Percentiles rank a stretch among this genome's conserved stretches.
Evolutionary conservation across 1,139 yeast species (phyloP).

Genomic region (Debaryomyces sp.): DNA sequence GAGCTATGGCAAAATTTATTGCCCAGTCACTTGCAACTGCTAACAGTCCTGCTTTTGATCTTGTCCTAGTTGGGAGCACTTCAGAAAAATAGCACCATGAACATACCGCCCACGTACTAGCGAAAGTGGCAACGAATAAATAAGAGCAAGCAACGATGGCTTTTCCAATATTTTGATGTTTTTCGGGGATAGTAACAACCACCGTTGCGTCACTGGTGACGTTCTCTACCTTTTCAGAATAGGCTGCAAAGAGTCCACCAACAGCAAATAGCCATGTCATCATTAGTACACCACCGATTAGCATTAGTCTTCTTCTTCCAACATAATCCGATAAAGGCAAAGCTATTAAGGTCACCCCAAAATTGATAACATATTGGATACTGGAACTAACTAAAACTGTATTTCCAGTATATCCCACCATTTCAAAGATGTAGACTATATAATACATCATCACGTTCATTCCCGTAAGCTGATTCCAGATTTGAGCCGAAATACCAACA

Average conservation of each 20-base stretch:
- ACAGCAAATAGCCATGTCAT: constrained; percentile 47
- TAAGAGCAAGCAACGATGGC: constrained; percentile 56
- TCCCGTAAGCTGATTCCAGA: constrained; percentile 42
- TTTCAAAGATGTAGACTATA: constrained; percentile 34
- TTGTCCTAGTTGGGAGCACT: constrained; percentile 50
- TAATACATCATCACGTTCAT: constrained; percentile 43
- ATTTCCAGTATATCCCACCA: constrained; percentile 35
- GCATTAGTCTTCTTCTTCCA: constrained; percentile 55
- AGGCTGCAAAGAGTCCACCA: constrained; percentile 49
- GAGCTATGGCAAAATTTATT: constrained; percentile 47
- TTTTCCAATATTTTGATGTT: constrained; percentile 39
- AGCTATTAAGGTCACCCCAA: constrained; percentile 44
- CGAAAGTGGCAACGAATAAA: constrained; percentile 50
- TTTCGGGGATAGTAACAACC: constrained; percentile 38
- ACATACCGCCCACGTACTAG: constrained; percentile 57
- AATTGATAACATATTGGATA: constrained; percentile 40
- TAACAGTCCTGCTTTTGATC: constrained; percentile 55
- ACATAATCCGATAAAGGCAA: constrained; percentile 50
- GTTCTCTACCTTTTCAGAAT: constrained; percentile 35
- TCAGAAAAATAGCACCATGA: constrained; percentile 55
- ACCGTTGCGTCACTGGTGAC: constrained; percentile 41
- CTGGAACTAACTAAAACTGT: constrained; percentile 30
- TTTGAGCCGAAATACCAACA: constrained; percentile 34
- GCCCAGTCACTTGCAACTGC: constrained; percentile 52
- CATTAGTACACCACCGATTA: constrained; percentile 45